Evolutionary conservation across 176 grass and related monocot genomes (phyloP).

Genomic region (Saccharum spontaneum): DNA sequence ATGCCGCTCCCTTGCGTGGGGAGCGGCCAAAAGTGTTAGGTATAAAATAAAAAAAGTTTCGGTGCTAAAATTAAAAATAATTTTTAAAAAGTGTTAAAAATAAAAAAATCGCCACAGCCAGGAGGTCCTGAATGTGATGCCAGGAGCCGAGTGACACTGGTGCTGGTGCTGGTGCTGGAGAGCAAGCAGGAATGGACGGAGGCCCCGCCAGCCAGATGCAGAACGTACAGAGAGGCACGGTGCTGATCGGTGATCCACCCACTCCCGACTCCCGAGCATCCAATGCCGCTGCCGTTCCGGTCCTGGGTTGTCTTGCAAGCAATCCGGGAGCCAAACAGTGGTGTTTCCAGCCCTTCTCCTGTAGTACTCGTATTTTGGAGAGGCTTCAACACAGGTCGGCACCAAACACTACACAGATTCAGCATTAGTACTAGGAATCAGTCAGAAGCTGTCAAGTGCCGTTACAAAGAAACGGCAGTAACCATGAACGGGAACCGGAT

Average conservation of each 20-base stretch:
- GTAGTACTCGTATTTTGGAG: neutral
- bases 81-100: no score
- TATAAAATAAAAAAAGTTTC: no score
- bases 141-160: no score
- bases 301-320: slow-evolving; percentile 33
- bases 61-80: no score
- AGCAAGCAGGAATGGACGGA: neutral
- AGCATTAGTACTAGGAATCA: slow-evolving; percentile 33
- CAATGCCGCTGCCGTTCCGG: slow-evolving; percentile 27
- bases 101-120: no score
- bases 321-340: slow-evolving; percentile 1
- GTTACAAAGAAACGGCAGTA: slow-evolving; percentile 23
- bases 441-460: slow-evolving; percentile 22
- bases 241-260: neutral
- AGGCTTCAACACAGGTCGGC: neutral
- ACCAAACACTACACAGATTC: neutral
- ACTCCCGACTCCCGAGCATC: slow-evolving; percentile 19
- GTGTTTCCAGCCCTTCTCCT: no score
- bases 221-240: neutral
- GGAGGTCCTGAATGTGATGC: neutral
- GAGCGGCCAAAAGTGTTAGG: no score
- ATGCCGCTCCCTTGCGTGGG: no score
- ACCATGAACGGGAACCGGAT: neutral
- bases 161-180: no score
- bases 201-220: neutral